Percentiles rank a stretch among this genome's conserved stretches.
Conservation (phyloP, 1,139 yeast genomes). For the Blastobotrys persicus region DNA sequence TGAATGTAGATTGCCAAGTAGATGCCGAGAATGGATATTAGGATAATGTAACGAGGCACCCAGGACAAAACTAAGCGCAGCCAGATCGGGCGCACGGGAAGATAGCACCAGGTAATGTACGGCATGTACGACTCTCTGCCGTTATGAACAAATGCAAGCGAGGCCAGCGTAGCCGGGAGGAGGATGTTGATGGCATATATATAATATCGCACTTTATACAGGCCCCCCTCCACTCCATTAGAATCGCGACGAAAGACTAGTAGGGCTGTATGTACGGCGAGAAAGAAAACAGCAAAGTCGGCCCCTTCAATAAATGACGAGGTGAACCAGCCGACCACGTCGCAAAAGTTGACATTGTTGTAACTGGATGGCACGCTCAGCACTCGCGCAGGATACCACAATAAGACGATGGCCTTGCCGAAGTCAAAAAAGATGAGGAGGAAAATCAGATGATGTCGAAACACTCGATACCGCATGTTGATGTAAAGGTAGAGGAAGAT, state of each 20-base stretch:
- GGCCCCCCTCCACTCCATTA: slow-evolving; percentile 66
- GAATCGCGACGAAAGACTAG: slow-evolving; percentile 53
- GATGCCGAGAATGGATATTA: slow-evolving; percentile 59
- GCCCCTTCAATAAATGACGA: slow-evolving; percentile 84
- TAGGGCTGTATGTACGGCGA: slow-evolving; percentile 80
- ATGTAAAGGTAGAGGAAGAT: slow-evolving; percentile 34
- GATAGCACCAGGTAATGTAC: slow-evolving; percentile 75
- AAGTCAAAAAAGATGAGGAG: slow-evolving; percentile 69
- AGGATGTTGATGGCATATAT: slow-evolving; percentile 61
- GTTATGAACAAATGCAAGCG: slow-evolving; percentile 62
- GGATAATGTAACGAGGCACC: slow-evolving; percentile 74
- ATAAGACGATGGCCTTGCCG: slow-evolving; percentile 65
- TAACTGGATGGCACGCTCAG: slow-evolving; percentile 50
- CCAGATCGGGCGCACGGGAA: slow-evolving; percentile 75
- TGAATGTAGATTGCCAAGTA: slow-evolving; percentile 72
- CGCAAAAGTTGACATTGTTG: slow-evolving; percentile 56
- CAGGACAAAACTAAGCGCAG: slow-evolving; percentile 72
- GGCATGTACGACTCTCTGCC: slow-evolving; percentile 32
- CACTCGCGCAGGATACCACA: slow-evolving; percentile 69
- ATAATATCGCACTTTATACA: slow-evolving; percentile 55
- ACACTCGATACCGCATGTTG: slow-evolving; percentile 33
- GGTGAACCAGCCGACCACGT: slow-evolving; percentile 81
- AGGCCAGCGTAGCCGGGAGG: slow-evolving; percentile 67
- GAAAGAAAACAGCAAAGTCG: slow-evolving; percentile 76
- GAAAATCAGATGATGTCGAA: slow-evolving; percentile 50